Percentiles rank a stretch among this genome's conserved stretches.
Conservation (phyloP, 805 yeast species). For the Saturnispora kantuleensis region DNA sequence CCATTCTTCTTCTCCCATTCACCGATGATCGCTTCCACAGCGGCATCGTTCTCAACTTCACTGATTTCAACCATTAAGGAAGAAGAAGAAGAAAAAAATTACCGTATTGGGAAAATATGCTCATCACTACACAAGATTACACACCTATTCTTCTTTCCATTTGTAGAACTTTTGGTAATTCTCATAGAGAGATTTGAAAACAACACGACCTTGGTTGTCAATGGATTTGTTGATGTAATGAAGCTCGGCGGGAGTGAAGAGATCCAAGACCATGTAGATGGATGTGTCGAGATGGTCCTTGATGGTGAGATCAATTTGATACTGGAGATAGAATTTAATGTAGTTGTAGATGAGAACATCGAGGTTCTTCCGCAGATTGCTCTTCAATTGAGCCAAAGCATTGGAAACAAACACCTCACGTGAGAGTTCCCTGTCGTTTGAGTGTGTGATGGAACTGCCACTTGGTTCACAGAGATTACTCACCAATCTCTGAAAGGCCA, state of each 20-base stretch:
- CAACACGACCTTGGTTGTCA: constrained; percentile 60
- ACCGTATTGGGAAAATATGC: background rate
- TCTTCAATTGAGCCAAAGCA: constrained; percentile 43
- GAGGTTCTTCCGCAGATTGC: constrained; percentile 52
- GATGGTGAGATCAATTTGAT: constrained; percentile 36
- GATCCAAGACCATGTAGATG: constrained; percentile 55
- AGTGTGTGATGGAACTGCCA: constrained; percentile 16
- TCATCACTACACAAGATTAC: background rate
- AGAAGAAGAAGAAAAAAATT: background rate
- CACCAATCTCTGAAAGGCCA: constrained; percentile 46
- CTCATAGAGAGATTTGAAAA: constrained; percentile 56
- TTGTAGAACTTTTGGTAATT: constrained; percentile 72
- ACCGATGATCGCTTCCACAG: constrained; percentile 16
- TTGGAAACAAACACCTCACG: constrained; percentile 36
- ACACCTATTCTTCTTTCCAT: constrained; percentile 53
- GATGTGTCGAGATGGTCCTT: constrained; percentile 45
- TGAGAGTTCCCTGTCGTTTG: constrained; percentile 10
- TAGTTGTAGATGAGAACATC: constrained; percentile 53
- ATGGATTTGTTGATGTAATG: constrained; percentile 50
- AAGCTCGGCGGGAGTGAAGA: constrained; percentile 59
- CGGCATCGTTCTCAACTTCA: constrained; percentile 19
- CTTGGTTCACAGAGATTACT: constrained; percentile 69
- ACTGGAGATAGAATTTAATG: constrained; percentile 41
- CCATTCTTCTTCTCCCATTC: constrained; percentile 25
- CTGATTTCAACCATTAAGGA: constrained; percentile 24